phyloP scores from a whole-genome alignment of 2,329 filamentous ascomycete genomes.

The Coniosporium tulheliwenetii region DNA sequence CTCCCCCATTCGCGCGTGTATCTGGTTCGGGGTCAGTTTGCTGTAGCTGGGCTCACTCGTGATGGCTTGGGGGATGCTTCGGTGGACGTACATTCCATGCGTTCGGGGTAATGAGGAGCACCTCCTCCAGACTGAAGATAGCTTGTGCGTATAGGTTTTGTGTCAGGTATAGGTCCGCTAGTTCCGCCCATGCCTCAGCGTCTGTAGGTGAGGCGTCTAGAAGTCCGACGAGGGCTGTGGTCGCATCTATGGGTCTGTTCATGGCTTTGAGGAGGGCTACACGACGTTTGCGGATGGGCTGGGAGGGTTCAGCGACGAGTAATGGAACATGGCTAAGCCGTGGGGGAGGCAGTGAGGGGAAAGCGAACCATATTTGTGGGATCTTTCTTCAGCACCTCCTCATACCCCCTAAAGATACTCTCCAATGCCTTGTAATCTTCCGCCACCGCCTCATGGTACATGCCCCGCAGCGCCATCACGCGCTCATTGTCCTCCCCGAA shows the following conservation, averaged over 20 bases:
- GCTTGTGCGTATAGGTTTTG: constrained; percentile 71
- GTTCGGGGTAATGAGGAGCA: constrained; percentile 72
- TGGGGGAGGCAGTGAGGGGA: too few species aligned
- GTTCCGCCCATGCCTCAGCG: constrained; percentile 82
- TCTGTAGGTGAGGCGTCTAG: constrained; percentile 79
- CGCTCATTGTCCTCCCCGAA: constrained; percentile 79
- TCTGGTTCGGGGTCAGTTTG: constrained; percentile 28
- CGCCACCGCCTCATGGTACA: constrained; percentile 74
- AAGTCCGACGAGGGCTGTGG: constrained; percentile 55
- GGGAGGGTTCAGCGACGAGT: background rate
- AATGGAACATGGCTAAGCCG: background rate
- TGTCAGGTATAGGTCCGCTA: constrained; percentile 70
- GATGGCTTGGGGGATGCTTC: background rate
- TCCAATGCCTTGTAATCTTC: constrained; percentile 49
- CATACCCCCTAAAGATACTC: constrained; percentile 60
- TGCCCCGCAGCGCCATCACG: constrained; percentile 65
- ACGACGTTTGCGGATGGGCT: constrained; percentile 76
- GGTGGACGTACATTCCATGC: constrained; percentile 69
- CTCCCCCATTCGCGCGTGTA: constrained; percentile 79
- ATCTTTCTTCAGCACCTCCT: constrained; percentile 56
- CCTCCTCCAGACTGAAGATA: constrained; percentile 80
- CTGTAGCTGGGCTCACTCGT: background rate
- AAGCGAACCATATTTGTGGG: constrained; percentile 61
- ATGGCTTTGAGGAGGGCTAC: constrained; percentile 66
- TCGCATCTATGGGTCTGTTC: constrained; percentile 55